phyloP scores from a whole-genome alignment of 331 rosid species.

The Prunus yedoensis region DNA sequence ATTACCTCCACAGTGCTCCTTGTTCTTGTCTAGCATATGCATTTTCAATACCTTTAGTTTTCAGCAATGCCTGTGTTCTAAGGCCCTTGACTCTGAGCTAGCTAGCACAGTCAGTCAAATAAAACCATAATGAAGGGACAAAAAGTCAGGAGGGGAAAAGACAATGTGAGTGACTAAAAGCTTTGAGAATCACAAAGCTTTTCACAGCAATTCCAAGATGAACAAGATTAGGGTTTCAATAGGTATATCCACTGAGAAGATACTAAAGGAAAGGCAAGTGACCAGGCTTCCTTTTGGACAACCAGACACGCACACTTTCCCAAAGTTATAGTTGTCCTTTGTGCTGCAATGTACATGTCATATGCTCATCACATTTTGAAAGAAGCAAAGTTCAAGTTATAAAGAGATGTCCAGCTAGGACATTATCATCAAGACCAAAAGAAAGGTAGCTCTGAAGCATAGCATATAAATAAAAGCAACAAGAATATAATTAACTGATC shows the following conservation, averaged over 20 bases:
- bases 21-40: neutral
- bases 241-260: neutral
- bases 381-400: constrained; percentile 3
- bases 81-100: neutral
- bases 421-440: constrained; percentile 14
- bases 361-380: constrained; percentile 1
- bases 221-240: constrained; percentile 1
- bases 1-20: neutral
- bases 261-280: constrained; percentile 3
- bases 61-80: neutral
- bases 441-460: neutral
- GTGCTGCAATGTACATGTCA: constrained; percentile 13
- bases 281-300: neutral
- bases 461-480: neutral
- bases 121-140: neutral
- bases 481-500: neutral
- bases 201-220: neutral
- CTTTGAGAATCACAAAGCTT: neutral
- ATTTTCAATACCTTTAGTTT: neutral
- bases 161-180: neutral
- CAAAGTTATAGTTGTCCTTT: constrained; percentile 8
- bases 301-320: constrained; percentile 5
- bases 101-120: neutral
- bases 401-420: neutral
- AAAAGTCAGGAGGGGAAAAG: neutral